Evolutionary conservation across 768 basidiomycete species (phyloP).

Genomic region (Gymnopilus dilepis): DNA sequence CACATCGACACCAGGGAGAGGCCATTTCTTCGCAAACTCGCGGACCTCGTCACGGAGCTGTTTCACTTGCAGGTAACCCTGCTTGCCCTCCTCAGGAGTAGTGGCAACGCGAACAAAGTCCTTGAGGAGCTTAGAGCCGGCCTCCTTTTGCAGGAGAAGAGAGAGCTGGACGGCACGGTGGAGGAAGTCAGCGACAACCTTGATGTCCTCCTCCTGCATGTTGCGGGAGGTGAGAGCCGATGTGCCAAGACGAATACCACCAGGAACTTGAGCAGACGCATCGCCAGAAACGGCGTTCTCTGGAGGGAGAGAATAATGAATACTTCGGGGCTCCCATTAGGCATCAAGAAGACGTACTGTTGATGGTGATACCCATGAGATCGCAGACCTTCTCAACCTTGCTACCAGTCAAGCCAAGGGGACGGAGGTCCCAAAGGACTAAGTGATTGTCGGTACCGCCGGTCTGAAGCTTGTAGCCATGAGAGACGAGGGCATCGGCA

Average conservation of each 20-base stretch:
- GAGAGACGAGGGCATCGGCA: slow-evolving; percentile 67
- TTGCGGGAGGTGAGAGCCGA: slow-evolving; percentile 93
- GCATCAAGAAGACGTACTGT: slow-evolving; percentile 61
- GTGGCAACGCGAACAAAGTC: slow-evolving; percentile 91
- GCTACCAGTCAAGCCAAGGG: slow-evolving; percentile 94
- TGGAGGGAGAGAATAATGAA: slow-evolving; percentile 30
- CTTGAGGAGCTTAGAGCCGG: slow-evolving; percentile 92
- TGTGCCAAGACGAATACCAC: slow-evolving; percentile 96
- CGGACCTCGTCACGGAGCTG: slow-evolving; percentile 82
- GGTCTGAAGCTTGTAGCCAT: slow-evolving; percentile 97
- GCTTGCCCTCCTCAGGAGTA: slow-evolving; percentile 66
- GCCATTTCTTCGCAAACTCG: slow-evolving; percentile 85
- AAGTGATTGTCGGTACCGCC: slow-evolving; percentile 97
- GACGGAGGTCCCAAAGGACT: slow-evolving; percentile 96
- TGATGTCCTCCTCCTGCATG: slow-evolving; percentile 89
- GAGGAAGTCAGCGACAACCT: slow-evolving; percentile 86
- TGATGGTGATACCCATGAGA: slow-evolving; percentile 94
- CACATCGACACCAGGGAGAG: slow-evolving; percentile 84
- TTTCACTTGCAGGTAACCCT: slow-evolving; percentile 72
- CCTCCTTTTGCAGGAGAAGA: slow-evolving; percentile 89
- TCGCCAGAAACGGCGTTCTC: slow-evolving; percentile 98
- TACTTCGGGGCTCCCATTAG: background rate
- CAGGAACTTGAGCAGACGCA: slow-evolving; percentile 92
- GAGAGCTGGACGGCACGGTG: slow-evolving; percentile 95
- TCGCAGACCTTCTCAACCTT: slow-evolving; percentile 99